Base-by-base conservation (phyloP, 306 rosid species). In the Medicago lupulina region DNA sequence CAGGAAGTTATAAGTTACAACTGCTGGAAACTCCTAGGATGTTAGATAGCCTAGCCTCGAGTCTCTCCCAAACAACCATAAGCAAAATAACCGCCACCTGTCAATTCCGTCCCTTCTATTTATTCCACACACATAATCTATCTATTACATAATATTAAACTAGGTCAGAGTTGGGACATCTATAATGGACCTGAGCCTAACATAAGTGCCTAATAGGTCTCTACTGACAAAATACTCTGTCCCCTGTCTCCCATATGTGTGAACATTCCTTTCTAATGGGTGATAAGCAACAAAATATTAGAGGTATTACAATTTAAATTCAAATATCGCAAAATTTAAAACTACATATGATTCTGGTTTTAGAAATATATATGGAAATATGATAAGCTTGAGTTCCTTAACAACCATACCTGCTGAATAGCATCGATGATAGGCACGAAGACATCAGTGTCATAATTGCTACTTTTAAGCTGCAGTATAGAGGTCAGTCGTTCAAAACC, bases 401-500 rank as follows among this genome's bases (percentile, higher is more conserved):
- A 38, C 81, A 82, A 76, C 84, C 92, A 66, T 81, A 88, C 98
- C 96, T 68, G 71, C 84, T 94, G 93, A 84, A 94, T 92, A 47
- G 86, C 92, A 78, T 88, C 95, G 84, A 94, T 92, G 80, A 95
- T 85, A 73, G 97, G 98, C 89, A 92, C 18, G 87, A 95, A 95
- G 83, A 95, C 87, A 67, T 95, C 98, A 12, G 97, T 95, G 58
- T 95, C 97, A 80, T 95, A 95, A 82, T 95, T 95, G 89, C 97
- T 92, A 96, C 87, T 83, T 87, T 89, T 90, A 76, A 87, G 77
- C 73, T 95, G 98, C 55, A 95, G 93, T 68, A 92, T 50, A 57
- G 98, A 95, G 62, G 98, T 95, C 83, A 95, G 78, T 77, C 98
- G 87, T 83, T 95, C 98, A 40, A 92, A 95, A 15, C 97, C 98